A percentile compares a stretch with the other conserved stretches of the same genome.
phyloP scores from a whole-genome alignment of 1,284 basidiomycete genomes.

The Naganishia albida region DNA sequence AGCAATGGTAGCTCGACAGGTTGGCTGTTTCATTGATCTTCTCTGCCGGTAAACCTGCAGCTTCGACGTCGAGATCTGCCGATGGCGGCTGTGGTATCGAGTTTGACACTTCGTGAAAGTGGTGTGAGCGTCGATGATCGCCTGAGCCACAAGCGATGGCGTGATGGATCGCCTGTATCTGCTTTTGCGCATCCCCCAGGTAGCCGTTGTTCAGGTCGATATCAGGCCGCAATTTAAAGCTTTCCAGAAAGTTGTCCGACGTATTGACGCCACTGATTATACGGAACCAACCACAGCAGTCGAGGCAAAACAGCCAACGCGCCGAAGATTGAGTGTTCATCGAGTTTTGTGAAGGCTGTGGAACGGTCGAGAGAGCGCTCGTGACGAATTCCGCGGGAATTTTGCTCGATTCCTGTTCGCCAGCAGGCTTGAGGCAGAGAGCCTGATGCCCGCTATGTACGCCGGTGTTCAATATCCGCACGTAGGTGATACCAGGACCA shows the following conservation, averaged over 20 bases:
- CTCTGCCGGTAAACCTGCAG: not conserved
- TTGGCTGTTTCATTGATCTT: not conserved
- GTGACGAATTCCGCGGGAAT: slow-evolving; percentile 1
- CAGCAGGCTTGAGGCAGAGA: not conserved
- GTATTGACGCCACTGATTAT: slow-evolving; percentile 6
- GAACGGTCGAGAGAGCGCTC: slow-evolving; percentile 1
- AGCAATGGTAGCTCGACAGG: slow-evolving; percentile 23
- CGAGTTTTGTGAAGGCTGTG: not conserved
- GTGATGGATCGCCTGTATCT: slow-evolving; percentile 7
- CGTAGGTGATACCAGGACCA: slow-evolving; percentile 16
- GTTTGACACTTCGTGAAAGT: slow-evolving; percentile 8
- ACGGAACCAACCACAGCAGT: slow-evolving; percentile 21
- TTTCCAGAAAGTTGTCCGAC: not conserved
- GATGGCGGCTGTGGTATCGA: slow-evolving; percentile 8
- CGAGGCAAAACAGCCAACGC: slow-evolving; percentile 19
- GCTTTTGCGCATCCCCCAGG: not conserved
- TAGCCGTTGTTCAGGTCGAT: not conserved
- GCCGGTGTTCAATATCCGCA: slow-evolving; percentile 8
- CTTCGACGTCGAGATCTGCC: slow-evolving; percentile 1
- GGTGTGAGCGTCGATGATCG: slow-evolving; percentile 15
- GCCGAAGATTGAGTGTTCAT: not conserved
- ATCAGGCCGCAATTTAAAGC: not conserved
- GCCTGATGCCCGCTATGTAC: slow-evolving; percentile 8
- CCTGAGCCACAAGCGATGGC: not conserved
- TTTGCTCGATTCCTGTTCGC: not conserved